Evolutionary conservation across 31 red algal genomes (phyloP), one percentile per base, ranked within the genome.

Genomic region (Odonthalia washingtoniensis): DNA sequence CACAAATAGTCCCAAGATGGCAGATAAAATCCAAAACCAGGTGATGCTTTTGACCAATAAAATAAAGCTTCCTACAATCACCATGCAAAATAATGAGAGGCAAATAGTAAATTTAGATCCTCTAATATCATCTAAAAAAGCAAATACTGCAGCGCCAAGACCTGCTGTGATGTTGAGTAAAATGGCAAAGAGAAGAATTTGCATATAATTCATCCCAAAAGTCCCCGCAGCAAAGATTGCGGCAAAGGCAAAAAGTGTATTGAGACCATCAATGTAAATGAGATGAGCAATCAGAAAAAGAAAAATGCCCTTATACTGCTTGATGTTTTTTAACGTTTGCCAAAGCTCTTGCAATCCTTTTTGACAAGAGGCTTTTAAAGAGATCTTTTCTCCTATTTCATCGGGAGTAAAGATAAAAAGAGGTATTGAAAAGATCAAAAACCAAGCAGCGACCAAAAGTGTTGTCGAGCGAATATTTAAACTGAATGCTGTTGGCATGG

Each of bases 341-440:
- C 64, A 68, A 32, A 68, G 31, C 64, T 32, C 64, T 32, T 36
- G 30, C 31, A 68, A 36, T 36, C 64, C 64, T 34, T 34, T 32
- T 36, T 68, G 30, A 68, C 30, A 32, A 36, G 64, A 32, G 64
- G 30, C 31, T 32, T 68, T 32, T 32, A 36, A 32, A 32, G 64
- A 36, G 64, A 68, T 32, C 64, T 68, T 68, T 32, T 32, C 64
- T 68, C 31, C 30, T 34, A 36, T 32, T 68, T 36, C 31, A 68
- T 68, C 64, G 64, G 64, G 64, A 36, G 64, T 68, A 36, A 68
- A 68, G 64, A 68, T 32, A 68, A 68, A 68, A 68, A 68, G 34
- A 34, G 64, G 64, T 36, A 32, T 34, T 34, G 34, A 32, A 68
- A 68, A 68, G 34, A 68, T 36, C 64, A 68, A 32, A 36, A 68